phyloP scores from a whole-genome alignment of 2,329 filamentous ascomycete genomes.

The Monosporascus sp. region DNA sequence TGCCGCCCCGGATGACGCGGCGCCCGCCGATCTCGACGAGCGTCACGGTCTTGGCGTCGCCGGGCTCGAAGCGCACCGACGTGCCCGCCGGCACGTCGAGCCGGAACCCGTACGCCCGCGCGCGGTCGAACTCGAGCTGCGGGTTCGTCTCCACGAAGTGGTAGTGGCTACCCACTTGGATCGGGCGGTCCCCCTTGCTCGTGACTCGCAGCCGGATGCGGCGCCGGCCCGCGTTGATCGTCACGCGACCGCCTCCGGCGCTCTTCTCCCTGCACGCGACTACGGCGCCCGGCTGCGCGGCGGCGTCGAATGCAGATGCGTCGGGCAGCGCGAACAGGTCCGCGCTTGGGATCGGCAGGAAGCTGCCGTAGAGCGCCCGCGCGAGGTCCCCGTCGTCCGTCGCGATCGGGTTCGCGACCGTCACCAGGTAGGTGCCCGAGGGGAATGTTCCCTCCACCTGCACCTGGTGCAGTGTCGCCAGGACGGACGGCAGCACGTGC shows the following conservation, averaged over 20 bases:
- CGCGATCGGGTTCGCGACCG: slow-evolving; percentile 83
- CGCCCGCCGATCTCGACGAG: slow-evolving; percentile 83
- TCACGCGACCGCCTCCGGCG: slow-evolving; percentile 49
- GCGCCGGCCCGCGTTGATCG: slow-evolving; percentile 68
- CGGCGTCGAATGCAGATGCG: slow-evolving; percentile 59
- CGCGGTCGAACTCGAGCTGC: slow-evolving; percentile 80
- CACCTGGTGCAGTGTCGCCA: slow-evolving; percentile 72
- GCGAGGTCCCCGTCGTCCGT: slow-evolving; percentile 80
- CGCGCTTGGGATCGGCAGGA: slow-evolving; percentile 71
- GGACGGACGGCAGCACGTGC: slow-evolving; percentile 81
- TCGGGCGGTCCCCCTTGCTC: slow-evolving; percentile 81
- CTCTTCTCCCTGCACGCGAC: slow-evolving; percentile 43
- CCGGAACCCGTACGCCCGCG: slow-evolving; percentile 74
- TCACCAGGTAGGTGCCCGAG: slow-evolving; percentile 87
- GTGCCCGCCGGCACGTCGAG: slow-evolving; percentile 89
- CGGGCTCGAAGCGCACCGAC: slow-evolving; percentile 88
- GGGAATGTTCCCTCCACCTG: slow-evolving; percentile 94
- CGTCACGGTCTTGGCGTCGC: slow-evolving; percentile 83
- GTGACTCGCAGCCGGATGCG: slow-evolving; percentile 72
- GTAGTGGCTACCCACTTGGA: slow-evolving; percentile 93
- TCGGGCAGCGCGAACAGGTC: slow-evolving; percentile 63
- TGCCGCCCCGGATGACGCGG: slow-evolving; percentile 78
- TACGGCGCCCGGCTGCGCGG: slow-evolving; percentile 73
- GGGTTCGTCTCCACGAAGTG: slow-evolving; percentile 96
- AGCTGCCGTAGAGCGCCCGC: slow-evolving; percentile 86